phyloP scores from a whole-genome alignment of 371 early-diverging fungal genomes.

The Syncephalis fuscata region DNA sequence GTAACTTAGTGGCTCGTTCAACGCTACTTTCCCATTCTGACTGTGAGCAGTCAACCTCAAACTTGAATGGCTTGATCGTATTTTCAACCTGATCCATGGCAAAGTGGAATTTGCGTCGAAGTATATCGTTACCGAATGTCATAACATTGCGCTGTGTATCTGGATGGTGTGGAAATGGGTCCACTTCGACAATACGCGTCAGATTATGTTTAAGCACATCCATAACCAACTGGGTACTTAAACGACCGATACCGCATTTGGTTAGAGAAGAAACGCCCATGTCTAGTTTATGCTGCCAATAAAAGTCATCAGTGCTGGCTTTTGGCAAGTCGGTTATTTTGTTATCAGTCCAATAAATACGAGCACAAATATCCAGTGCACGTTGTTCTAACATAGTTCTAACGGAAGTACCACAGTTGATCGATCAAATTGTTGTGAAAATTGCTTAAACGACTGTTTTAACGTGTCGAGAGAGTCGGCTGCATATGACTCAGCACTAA shows the following conservation, averaged over 20 bases:
- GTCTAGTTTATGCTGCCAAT: conserved; percentile 75
- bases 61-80: conserved; percentile 95
- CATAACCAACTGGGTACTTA: conserved; percentile 79
- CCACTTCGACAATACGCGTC: conserved; percentile 55
- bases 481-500: conserved; percentile 89
- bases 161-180: conserved; percentile 76
- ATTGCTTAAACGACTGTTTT: conserved; percentile 84
- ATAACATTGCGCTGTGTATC: conserved; percentile 65
- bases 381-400: conserved; percentile 76
- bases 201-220: conserved; percentile 72
- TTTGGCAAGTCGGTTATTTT: conserved; percentile 46
- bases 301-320: conserved; percentile 28
- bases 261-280: conserved; percentile 71
- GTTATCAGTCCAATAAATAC: conserved; percentile 82
- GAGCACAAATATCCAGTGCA: conserved; percentile 77
- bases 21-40: conserved; percentile 86
- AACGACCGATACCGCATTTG: conserved; percentile 83
- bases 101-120: conserved; percentile 67
- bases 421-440: conserved; percentile 75
- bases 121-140: conserved; percentile 62
- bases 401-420: conserved; percentile 79
- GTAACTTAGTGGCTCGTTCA: conserved; percentile 45
- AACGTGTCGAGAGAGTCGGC: conserved; percentile 85
- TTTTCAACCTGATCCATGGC: conserved; percentile 95
- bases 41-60: conserved; percentile 83